These are phyloP conservation scores for Fusarium buxicola DNA, from an alignment of 2,329 filamentous ascomycete species.

Conservation along the genomic window DNA sequence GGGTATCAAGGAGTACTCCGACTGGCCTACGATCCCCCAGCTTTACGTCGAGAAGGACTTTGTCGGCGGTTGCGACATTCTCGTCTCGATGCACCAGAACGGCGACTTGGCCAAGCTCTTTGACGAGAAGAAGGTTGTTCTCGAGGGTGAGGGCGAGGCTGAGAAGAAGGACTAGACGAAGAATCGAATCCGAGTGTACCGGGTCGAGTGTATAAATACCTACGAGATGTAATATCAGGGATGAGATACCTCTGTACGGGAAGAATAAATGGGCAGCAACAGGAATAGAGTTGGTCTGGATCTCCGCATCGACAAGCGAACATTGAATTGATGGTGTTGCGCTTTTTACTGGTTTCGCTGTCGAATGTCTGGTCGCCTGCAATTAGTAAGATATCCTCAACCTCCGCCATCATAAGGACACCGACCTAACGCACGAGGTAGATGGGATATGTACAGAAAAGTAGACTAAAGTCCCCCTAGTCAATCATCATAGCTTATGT, in stretches of 20 bases:
- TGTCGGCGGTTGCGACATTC: constrained; percentile 95
- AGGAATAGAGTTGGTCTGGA: constrained; percentile 34
- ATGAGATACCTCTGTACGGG: constrained; percentile 44
- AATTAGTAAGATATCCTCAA: not conserved
- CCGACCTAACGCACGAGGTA: too few relatives aligned
- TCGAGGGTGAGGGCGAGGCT: constrained; percentile 61
- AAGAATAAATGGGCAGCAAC: constrained; percentile 41
- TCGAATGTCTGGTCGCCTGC: not conserved
- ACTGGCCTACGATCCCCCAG: constrained; percentile 99
- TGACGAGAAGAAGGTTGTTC: constrained; percentile 89
- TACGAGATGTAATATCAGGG: constrained; percentile 43
- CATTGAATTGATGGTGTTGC: not conserved
- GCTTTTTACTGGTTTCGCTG: not conserved
- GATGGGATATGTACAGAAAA: too few relatives aligned
- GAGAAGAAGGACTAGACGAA: constrained; percentile 49
- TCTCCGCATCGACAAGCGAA: not conserved
- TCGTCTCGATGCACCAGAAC: constrained; percentile 97
- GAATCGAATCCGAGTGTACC: not conserved
- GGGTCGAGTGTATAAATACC: constrained; percentile 43
- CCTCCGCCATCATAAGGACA: too few relatives aligned
- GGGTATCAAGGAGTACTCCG: constrained; percentile 98
- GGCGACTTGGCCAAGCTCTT: constrained; percentile 92
- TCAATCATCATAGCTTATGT: too few relatives aligned
- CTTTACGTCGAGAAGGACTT: constrained; percentile 97
- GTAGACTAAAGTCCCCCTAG: too few relatives aligned